Evolutionary conservation across 306 rosid genomes (phyloP), one percentile per base, ranked within the genome.

Genomic region (Ormosia semicastrata): DNA sequence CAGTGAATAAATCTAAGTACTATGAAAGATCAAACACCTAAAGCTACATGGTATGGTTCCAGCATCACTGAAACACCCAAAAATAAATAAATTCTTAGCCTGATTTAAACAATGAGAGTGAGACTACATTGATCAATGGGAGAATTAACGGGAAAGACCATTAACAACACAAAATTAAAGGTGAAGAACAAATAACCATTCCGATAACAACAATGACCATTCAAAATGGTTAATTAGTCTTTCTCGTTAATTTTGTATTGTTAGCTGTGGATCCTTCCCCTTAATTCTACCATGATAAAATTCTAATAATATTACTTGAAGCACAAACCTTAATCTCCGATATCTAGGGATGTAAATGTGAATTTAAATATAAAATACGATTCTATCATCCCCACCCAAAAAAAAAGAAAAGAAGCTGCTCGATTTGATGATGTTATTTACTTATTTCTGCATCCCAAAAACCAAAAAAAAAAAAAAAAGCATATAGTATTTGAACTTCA

Each of bases 401-500:
- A 3, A 49, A 50, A 49, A 44, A n/a, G 3, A 32, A 63, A 58
- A 4, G 3, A 24, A 24, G 1, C 24, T 24, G 24, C 39, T 47
- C 24, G 17, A 62, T 44, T 32, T 46, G 34, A 36, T 37, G 30
- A 33, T 1, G 24, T 24, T 24, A 24, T 24, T 24, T 24, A 24
- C 24, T 24, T 24, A 24, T 24, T 24, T 24, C 24, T 24, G 24
- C 24, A 24, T 24, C 24, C 24, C 24, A 24, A 52, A 32, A 41
- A 7, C 10, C 53, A 17, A 18, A 24, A 7, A 7, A 37, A 4
- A 18, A 2, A 50, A 29, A 47, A 4, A 34, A 52, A 62, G n/a
- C 33, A 65, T 3, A n/a, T 5, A 36, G 50, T 47, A 36, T 76
- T n/a, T 24, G 15, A 56, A 75, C 49, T 75, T 30, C 71, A 94